Evolutionary conservation across 345 rosid species (phyloP), one percentile per base, ranked within the genome.

Genomic region (Syzygium grande): DNA sequence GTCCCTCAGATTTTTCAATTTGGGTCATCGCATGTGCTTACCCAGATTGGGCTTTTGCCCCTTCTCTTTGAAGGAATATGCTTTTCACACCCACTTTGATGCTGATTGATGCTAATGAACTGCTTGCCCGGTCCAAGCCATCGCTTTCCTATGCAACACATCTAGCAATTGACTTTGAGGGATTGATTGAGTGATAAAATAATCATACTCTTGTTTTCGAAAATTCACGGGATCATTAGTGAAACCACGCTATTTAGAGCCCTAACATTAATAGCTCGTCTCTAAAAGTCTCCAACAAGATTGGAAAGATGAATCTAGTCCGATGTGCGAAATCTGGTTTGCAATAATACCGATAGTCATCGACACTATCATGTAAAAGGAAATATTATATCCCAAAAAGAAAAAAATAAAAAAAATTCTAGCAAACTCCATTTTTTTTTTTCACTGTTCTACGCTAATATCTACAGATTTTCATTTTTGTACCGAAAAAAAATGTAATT

Each of bases 311-410:
- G 73, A n/a, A n/a, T n/a, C 9, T 29, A 63, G 0, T 63, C 5
- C 3, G 8, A 3, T 0, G 1, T 63, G 21, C 0, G 1, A 63
- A 7, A 14, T 63, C 7, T 0, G 21, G 41, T 3, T 27, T 2
- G 17, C 77, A 29, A 29, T 29, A 3, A 29, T 29, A 3, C 38
- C 19, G 2, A 14, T 29, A 1, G 34, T 29, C 3, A 63, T 29
- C 34, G 29, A 63, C 38, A 1, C 16, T 0, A 14, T 5, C 15
- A 29, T 34, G 9, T 29, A 14, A 63, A 63, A 63, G 0, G 9
- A 29, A 0, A 29, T 1, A 29, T 61, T 8, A 13, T 1, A n/a
- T 12, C 73, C 34, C 73, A n/a, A 13, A 5, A 3, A n/a, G 0
- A n/a, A 34, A 3, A n/a, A 3, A 6, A 2, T 15, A 13, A 61